These are phyloP conservation scores for Stachybotrys chlorohalonatus DNA, from an alignment of 2,329 filamentous ascomycete species.

Conservation along the genomic window DNA sequence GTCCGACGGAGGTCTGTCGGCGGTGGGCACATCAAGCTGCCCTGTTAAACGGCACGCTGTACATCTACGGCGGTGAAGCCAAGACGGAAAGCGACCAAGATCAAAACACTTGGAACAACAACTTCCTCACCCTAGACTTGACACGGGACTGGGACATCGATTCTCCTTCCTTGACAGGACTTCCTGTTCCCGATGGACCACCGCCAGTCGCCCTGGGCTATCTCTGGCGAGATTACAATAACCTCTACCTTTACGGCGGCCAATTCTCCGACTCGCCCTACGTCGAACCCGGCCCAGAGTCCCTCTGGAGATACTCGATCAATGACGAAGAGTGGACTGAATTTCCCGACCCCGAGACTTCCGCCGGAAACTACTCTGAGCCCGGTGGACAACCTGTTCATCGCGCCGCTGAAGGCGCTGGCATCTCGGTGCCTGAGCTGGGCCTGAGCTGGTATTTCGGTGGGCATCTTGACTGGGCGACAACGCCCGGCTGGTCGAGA, in stretches of 20 bases:
- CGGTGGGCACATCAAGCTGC: conserved; percentile 62
- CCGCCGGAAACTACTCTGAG: conserved; percentile 53
- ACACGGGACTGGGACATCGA: conserved; percentile 62
- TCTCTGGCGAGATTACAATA: conserved; percentile 64
- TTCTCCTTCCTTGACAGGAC: conserved; percentile 52
- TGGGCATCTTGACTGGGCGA: conserved; percentile 57
- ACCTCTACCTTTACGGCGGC: conserved; percentile 66
- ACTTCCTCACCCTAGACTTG: conserved; percentile 64
- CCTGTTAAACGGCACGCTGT: conserved; percentile 65
- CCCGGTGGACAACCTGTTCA: conserved; percentile 48
- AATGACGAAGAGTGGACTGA: conserved; percentile 51
- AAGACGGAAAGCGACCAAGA: conserved; percentile 48
- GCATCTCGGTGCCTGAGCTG: conserved; percentile 58
- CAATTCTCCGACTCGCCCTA: conserved; percentile 58
- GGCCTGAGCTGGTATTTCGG: conserved; percentile 73
- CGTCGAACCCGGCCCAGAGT: conserved; percentile 46
- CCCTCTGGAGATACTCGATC: conserved; percentile 65
- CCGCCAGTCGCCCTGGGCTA: conserved; percentile 66
- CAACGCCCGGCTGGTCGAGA: conserved; percentile 58
- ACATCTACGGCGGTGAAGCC: conserved; percentile 65
- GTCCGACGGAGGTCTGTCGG: conserved; percentile 42
- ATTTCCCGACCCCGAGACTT: conserved; percentile 50
- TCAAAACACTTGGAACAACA: conserved; percentile 63
- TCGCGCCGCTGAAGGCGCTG: conserved; percentile 64
- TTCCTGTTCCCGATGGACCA: conserved; percentile 57